Base-by-base conservation (phyloP, 495 filamentous ascomycete species). In the Rusavskia elegans region DNA sequence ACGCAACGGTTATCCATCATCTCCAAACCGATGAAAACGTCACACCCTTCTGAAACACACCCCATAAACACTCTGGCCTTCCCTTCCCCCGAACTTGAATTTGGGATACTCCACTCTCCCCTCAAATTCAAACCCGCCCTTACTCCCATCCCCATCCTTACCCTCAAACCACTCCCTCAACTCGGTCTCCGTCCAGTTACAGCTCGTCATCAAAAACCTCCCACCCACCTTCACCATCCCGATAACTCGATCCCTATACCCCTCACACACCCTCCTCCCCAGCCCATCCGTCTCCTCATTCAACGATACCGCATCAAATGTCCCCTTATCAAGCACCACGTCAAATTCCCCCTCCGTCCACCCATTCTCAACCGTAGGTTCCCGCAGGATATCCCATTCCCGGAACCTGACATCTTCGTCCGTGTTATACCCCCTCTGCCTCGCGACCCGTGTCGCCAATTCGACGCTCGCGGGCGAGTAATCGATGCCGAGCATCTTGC, bases 121-220 rank as follows among this genome's bases (percentile, higher is more conserved):
- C 57, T 79, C 77, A 58, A 73, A 75, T 52, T 64, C 63, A 57
- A 88, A 66, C 50, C 62, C 59, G 61, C 64, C 66, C 30, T 63
- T 60, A 1, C 63, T 63, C 30, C 53, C 57, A 45, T 51, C 61
- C 58, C 74, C 66, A 65, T 56, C 39, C 55, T 48, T 61, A 19
- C 62, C 64, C 46, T 68, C 75, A 65, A 94, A 89, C 87, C 88
- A 93, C 11, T 59, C 62, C 53, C 72, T 68, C 60, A 98, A 66
- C 72, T 98, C 92, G 51, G 79, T 75, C 70, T 92, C 87, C 36
- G 92, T 95, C 92, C 92, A 98, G 68, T 98, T 98, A 64, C 92
- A 98, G 61, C 86, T 94, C 55, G 92, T 96, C 21, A 98, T 77
- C 32, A 95, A 62, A 59, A 96, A 74, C 40, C 83, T 70, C 2